Evolutionary conservation across 192 early-diverging fungal species (phyloP).

Genomic region (Spinellus fusiger): DNA sequence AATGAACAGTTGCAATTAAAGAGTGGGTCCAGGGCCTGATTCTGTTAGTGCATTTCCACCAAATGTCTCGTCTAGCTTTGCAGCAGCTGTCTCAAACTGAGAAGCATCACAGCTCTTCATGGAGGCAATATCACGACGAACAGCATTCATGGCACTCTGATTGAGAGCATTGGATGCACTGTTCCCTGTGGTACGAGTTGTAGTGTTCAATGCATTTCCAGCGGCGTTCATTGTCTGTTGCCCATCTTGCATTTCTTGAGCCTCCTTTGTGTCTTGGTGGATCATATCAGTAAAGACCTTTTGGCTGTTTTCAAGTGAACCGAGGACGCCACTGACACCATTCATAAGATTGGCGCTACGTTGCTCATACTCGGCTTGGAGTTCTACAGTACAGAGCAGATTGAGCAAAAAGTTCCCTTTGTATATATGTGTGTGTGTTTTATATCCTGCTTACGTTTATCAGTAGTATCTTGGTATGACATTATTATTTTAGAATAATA

Average conservation of each 20-base stretch:
- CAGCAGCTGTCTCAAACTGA: constrained; percentile 4
- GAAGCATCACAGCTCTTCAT: background rate
- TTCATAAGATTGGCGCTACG: background rate
- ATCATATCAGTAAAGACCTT: background rate
- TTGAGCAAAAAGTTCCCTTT: background rate
- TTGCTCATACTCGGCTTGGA: background rate
- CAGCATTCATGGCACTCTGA: background rate
- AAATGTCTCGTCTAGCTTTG: constrained; percentile 13
- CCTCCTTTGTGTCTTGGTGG: background rate
- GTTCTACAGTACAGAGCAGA: background rate
- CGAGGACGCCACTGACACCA: background rate
- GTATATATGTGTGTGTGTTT: background rate
- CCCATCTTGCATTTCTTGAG: background rate
- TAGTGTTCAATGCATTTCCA: background rate
- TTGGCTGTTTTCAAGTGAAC: background rate
- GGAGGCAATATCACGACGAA: constrained; percentile 1
- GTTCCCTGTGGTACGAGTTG: background rate
- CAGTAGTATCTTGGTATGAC: background rate
- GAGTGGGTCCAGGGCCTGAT: background rate
- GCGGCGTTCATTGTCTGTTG: too few species aligned
- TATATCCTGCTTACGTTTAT: background rate
- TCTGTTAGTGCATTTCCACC: constrained; percentile 5
- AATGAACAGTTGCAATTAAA: background rate
- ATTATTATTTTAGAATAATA: background rate
- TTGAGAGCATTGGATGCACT: background rate